Evolutionary conservation across 2,329 filamentous ascomycete genomes (phyloP), one percentile per base, ranked within the genome.

Genomic region (Aspergillus amoenus): DNA sequence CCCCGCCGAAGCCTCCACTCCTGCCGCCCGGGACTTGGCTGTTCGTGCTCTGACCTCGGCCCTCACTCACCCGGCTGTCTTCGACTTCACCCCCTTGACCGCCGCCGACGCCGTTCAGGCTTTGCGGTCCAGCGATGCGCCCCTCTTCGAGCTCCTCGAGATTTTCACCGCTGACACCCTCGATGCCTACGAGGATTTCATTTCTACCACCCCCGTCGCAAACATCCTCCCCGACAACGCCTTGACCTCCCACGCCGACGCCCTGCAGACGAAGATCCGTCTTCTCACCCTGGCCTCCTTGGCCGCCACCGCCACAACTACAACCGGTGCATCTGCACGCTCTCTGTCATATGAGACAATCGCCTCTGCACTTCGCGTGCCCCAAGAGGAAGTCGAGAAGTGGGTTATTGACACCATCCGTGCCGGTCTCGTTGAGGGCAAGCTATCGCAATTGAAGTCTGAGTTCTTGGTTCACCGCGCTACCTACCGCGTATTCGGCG

Each of bases 401-500:
- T 99, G 94, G 94, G 91, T 95, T 65, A 99, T 99, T 70, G 94
- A 99, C 75, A 93, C 95, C 66, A 97, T 99, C 78, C 91, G 94
- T 66, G 91, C 93, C 47, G 92, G 93, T 34, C 86, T 99, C 39
- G 91, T 99, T 52, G 94, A 99, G 81, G 94, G 94, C 73, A 96
- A 96, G 79, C 86, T 99, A 66, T 94, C 90, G 58, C 94, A 99
- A 80, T 84, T 93, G 73, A 92, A 91, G 74, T 86, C 91, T 73
- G 90, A 93, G 62, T 97, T 99, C 83, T 83, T 97, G 53, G 91
- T 99, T 61, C 94, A 99, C 82, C 88, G 94, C 73, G 91, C 91
- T 68, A 96, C 92, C 59, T 97, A 97, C 84, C 88, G 94, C 61
- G 93, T 97, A 54, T 99, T 99, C 71, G 91, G 91, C 67, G 91